phyloP scores from a whole-genome alignment of 169 alveolate species.

The Theileria equi region DNA sequence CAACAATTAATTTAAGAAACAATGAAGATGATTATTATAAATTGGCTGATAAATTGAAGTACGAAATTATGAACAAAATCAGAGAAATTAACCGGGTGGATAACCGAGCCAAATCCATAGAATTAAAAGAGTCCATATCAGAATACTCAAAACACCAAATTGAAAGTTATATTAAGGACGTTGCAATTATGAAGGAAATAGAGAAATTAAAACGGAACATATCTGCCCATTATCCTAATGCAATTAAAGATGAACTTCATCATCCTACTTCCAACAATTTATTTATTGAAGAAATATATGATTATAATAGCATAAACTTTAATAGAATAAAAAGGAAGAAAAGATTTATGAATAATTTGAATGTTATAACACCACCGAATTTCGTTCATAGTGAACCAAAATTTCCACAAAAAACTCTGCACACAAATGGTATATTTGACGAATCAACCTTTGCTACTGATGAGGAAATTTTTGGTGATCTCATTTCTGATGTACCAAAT shows the following conservation, averaged over 20 bases:
- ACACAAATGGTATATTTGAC: conserved; percentile 12
- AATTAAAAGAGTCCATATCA: conserved; percentile 71
- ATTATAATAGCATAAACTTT: conserved; percentile 24
- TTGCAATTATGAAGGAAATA: conserved; percentile 78
- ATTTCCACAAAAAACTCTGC: too few species aligned
- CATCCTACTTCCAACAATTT: background rate
- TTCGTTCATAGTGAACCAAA: too few species aligned
- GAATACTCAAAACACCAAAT: conserved; percentile 80
- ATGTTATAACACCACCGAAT: background rate
- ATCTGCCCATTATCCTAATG: conserved; percentile 50
- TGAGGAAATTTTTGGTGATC: conserved; percentile 50
- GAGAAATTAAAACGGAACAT: conserved; percentile 72
- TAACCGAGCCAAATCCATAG: conserved; percentile 71
- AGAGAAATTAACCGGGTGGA: conserved; percentile 78
- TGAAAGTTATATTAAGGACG: conserved; percentile 78
- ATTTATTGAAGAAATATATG: conserved; percentile 8
- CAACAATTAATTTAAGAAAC: background rate
- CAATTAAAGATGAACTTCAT: conserved; percentile 12
- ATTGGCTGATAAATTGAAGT: conserved; percentile 71
- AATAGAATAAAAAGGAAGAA: background rate
- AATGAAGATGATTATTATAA: conserved; percentile 36
- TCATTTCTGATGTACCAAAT: too few species aligned
- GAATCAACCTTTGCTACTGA: conserved; percentile 44
- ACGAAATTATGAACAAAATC: conserved; percentile 75
- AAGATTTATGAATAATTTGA: background rate